Percentiles rank a stretch among this genome's conserved stretches.
Evolutionary conservation across 202 grass and related monocot species (phyloP).

Genomic region (Saccharum hybrid): DNA sequence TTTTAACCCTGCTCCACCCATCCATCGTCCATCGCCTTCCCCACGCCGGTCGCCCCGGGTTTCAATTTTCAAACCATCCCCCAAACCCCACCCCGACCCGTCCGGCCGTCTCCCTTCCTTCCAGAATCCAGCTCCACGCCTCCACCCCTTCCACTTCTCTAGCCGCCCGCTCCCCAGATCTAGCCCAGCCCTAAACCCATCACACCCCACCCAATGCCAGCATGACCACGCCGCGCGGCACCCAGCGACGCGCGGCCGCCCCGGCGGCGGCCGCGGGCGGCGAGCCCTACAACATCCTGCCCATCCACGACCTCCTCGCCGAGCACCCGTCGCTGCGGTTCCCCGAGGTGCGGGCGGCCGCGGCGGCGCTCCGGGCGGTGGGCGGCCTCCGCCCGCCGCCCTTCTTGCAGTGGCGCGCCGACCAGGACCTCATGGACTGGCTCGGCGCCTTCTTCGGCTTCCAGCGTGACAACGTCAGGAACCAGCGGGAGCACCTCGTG

Average conservation of each 20-base stretch:
- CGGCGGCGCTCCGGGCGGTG: conserved; percentile 63
- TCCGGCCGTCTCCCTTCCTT: conserved; percentile 2
- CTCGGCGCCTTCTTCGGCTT: conserved; percentile 92
- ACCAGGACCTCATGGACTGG: conserved; percentile 91
- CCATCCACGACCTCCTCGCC: conserved; percentile 86
- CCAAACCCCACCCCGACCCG: conserved; percentile 5
- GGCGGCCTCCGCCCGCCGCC: conserved; percentile 75
- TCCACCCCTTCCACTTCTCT: no score
- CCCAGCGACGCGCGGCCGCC: conserved; percentile 24
- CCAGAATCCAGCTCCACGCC: background rate
- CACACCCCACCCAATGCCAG: conserved; percentile 45
- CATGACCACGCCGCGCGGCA: conserved; percentile 62
- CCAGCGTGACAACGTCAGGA: conserved; percentile 92
- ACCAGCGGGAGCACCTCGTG: conserved; percentile 96
- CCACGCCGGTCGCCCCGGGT: conserved; percentile 25
- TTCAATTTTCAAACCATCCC: conserved; percentile 61
- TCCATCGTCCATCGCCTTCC: background rate
- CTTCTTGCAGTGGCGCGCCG: conserved; percentile 54
- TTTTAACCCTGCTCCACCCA: no score
- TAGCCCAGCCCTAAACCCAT: conserved; percentile 42
- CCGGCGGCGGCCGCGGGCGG: conserved; percentile 18
- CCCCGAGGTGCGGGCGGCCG: conserved; percentile 89
- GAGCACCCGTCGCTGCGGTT: conserved; percentile 94
- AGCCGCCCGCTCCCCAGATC: conserved; percentile 39
- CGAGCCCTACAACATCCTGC: conserved; percentile 88